Evolutionary conservation across 208 protist genomes (phyloP), one percentile per base, ranked within the genome.

Genomic region (Leishmania arabica): DNA sequence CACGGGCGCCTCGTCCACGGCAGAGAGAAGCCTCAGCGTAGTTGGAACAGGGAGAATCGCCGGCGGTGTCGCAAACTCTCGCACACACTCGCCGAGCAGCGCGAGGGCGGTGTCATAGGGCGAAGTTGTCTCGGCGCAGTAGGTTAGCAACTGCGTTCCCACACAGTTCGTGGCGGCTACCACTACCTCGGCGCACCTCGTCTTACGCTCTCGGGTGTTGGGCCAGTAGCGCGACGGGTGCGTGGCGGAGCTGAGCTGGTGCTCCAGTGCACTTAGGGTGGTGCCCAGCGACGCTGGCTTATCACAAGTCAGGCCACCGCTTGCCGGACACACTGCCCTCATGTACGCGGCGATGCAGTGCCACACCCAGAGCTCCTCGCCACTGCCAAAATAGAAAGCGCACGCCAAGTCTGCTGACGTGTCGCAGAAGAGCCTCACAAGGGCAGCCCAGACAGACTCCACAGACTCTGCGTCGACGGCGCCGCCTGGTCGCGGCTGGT

Each of bases 321-420:
- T 40, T 42, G 31, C 37, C 6, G 15, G 40, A 40, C 68, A 27
- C 31, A 71, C 80, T 27, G 66, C 21, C 42, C 56, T 40, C 77
- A 85, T 54, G 71, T 85, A 85, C 4, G 51, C 77, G 37, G 76
- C 11, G 37, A 81, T 75, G 81, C 81, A 85, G 54, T 78, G 69
- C 81, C 81, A 85, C 6, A 77, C 42, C 81, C 77, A 85, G 47
- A 85, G 77, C 70, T 81, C 76, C 49, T 68, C 37, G 17, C 81
- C 81, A 40, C 31, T 66, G 17, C 47, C 60, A 21, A 75, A 34
- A 37, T 71, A 15, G 21, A 77, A 54, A 53, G 9, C 21, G n/a
- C 69, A 54, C 15, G 71, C 42, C 8, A 49, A 73, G 17, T 19
- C 6, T 51, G 31, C 54, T 4, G 21, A 40, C 37, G 62, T 34